phyloP scores from a whole-genome alignment of 345 rosid genomes.

The Eucalyptus caleyi region DNA sequence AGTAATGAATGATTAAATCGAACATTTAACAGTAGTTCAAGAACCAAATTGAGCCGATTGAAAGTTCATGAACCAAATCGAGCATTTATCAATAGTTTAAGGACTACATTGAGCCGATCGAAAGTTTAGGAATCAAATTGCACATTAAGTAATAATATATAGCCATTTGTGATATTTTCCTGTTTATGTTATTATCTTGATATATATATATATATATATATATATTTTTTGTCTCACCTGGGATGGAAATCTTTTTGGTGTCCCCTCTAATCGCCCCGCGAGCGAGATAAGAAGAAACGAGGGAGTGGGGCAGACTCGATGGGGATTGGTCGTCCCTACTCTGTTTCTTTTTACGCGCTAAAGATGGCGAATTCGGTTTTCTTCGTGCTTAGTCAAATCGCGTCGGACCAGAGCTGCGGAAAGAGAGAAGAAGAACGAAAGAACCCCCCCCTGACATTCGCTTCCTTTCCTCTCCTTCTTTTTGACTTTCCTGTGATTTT shows the following conservation, averaged over 20 bases:
- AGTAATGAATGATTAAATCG: no score
- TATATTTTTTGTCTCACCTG: accelerated
- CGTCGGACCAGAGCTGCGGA: not conserved
- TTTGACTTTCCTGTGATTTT: not conserved
- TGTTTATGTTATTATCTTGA: not conserved
- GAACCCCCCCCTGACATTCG: not conserved
- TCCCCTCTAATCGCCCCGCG: not conserved
- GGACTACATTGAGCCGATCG: accelerated
- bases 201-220: no score
- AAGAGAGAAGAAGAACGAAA: not conserved
- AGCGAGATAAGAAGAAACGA: not conserved
- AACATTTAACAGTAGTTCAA: no score
- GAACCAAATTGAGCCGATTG: accelerated
- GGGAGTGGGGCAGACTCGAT: not conserved
- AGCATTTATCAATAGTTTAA: accelerated
- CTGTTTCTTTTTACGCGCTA: not conserved
- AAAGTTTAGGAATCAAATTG: no score
- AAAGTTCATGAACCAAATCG: accelerated
- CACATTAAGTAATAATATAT: no score
- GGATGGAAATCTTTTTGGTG: not conserved
- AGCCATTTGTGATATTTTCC: no score
- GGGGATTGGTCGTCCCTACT: not conserved
- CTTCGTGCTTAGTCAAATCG: not conserved
- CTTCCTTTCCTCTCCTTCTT: not conserved
- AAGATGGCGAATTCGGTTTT: not conserved